Base-by-base conservation (phyloP, 1,139 yeast genomes). In the Pichia sp. region DNA sequence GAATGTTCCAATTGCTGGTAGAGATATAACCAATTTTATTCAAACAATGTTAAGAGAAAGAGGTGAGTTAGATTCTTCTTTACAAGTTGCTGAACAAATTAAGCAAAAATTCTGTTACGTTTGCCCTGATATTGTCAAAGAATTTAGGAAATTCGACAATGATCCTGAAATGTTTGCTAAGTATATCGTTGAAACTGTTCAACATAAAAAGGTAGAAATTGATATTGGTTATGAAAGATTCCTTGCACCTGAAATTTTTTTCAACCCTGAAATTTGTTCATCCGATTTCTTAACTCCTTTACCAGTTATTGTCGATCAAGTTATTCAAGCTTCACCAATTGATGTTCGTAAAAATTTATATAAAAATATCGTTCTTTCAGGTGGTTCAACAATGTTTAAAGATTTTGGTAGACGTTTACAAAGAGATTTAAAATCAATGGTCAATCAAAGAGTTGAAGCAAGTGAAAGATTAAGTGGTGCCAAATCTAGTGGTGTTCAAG, bases 351-450 rank as follows among this genome's bases (percentile, higher is more conserved):
- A 91, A 64, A 95, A 95, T 46, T 74, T 93, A 47, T 91, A 91
- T 69, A 85, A 83, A 64, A 93, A 93, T 64, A 91, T 93, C 59
- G 99, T 93, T 22, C 71, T 91, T 36, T 84, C 95, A 31, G 98
- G 98, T 54, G 99, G 99, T 39, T 88, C 96, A 2, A 91, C 99
- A 21, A 91, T 91, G 98, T 93, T 93, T 64, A 88, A 88, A 60
- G 97, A 91, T 63, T 93, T 91, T 59, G 97, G 97, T 41, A 83
- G 97, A 67, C 79, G 99, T 66, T 72, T 93, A 53, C 98, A 93
- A 66, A 82, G 97, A 65, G 99, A 93, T 63, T 72, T 93, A 60
- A 86, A 88, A 66, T 63, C 75, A 7, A 71, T 93, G 52, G 97
- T 88, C 23, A 89, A 85, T 58, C 91, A 84, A 52, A 80, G 99